Base-by-base conservation (phyloP, 2,329 filamentous ascomycete genomes). In the Sclerotinia borealis region DNA sequence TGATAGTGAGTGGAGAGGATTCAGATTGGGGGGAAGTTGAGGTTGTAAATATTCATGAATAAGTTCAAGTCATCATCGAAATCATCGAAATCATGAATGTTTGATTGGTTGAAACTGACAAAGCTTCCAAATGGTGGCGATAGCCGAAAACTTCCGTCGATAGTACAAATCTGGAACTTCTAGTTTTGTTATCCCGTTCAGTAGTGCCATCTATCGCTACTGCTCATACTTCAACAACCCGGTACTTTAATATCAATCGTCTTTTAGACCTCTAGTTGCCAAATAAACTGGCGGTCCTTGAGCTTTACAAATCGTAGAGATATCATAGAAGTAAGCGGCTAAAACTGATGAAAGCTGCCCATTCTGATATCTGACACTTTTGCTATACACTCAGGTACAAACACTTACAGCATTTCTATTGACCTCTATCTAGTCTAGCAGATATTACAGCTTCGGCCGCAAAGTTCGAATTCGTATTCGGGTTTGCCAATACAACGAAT, bases 61-160 rank as follows among this genome's bases (percentile, higher is more conserved):
- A 52, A 52, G 47, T 62, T 67, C 63, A 65, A 66, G 63, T 65
- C 67, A 70, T 68, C 67, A 68, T 66, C 31, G 66, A 70, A 62
- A 70, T 68, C 67, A 68, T 66, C 31, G 66, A 70, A 62, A 58
- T 58, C 34, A 47, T 48, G 31, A 63, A 59, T 60, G 36, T 52
- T 41, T 63, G 61, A 63, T 63, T 63, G 61, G 61, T 22, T 31
- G 15, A 59, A 50, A 11, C 19, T 31, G 39, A 29, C 31, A 50
- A 59, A 63, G 48, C 47, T 47, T 39, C 39, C n/a, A 60, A 51
- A 45, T 29, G 41, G 61, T 63, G 47, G 43, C 45, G 55, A 60
- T 63, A 60, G 55, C 61, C 56, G 61, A 63, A 29, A 63, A 63
- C 47, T 48, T 63, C 59, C 59, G 49, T 61, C 43, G 19, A 39